Base-by-base conservation (phyloP, 768 basidiomycete species). In the Termitomyces sp. region DNA sequence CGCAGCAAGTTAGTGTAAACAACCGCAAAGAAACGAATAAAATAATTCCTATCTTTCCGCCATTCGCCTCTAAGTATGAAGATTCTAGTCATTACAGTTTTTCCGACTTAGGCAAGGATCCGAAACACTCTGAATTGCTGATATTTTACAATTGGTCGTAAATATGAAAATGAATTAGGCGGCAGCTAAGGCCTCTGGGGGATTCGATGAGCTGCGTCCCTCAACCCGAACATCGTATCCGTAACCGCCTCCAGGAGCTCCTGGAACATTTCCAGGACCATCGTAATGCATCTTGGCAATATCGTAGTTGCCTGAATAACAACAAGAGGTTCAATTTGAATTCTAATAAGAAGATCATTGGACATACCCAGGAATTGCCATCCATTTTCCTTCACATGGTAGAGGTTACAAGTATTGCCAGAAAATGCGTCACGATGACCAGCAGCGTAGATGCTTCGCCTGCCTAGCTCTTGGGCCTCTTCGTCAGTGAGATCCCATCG, bases 361-460 rank as follows among this genome's bases (percentile, higher is more conserved):
- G 10, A 42, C 84, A 41, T 66, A 94, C 94, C 91, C 66, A 98
- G 89, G 76, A 98, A 98, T 61, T 86, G 79, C 97, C 97, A 99
- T 5, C 96, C 96, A 57, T 90, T 81, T 70, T 96, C 86, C 69
- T 93, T 88, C 66, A 99, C 91, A 59, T 97, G 94, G 69, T 92
- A 99, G 40, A 99, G 77, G 73, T 98, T 99, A 75, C 90, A 87
- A 5, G 91, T 87, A 75, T 99, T 99, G 50, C 94, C 94, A 6
- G 94, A 96, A 77, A 88, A 96, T 6, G 94, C 94, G 70, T 97
- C 94, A 60, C 96, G 87, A 71, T 98, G 97, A 59, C 93, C 92
- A 51, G 97, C 97, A 43, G 96, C 96, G 64, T 95, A 93, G 69
- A 99, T 98, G 62, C 92, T 94, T 63, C 95, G 76, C 68, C 94